Evolutionary conservation across 768 basidiomycete genomes (phyloP).

Genomic region (Termitomyces sp.): DNA sequence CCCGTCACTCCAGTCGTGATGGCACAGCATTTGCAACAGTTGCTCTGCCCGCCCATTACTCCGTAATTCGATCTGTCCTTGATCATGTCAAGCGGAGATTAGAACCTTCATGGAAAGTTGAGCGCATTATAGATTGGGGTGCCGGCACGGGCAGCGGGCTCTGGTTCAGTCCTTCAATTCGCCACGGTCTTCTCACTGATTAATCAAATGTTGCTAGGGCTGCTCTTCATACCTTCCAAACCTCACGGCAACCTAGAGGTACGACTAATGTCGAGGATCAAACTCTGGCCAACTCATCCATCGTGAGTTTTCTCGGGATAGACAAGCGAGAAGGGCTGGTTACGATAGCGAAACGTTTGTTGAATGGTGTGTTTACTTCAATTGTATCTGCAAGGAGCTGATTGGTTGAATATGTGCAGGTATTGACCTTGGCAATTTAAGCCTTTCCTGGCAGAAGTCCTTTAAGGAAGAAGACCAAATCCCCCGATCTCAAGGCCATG

Average conservation of each 20-base stretch:
- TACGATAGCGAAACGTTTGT: slow-evolving; percentile 57
- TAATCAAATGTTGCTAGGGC: slow-evolving; percentile 43
- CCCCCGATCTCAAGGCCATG: slow-evolving; percentile 34
- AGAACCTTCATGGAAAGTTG: slow-evolving; percentile 52
- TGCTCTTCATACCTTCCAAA: slow-evolving; percentile 57
- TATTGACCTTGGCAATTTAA: slow-evolving; percentile 38
- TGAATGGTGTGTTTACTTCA: slow-evolving; percentile 37
- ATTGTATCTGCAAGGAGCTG: background rate
- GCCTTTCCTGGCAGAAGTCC: slow-evolving; percentile 49
- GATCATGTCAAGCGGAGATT: slow-evolving; percentile 59
- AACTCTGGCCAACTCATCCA: slow-evolving; percentile 39
- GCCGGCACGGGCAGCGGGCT: slow-evolving; percentile 77
- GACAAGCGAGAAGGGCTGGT: slow-evolving; percentile 73
- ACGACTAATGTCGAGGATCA: slow-evolving; percentile 24
- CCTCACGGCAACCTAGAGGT: slow-evolving; percentile 15
- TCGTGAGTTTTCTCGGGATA: slow-evolving; percentile 65
- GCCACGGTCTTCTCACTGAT: background rate
- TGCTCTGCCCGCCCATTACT: slow-evolving; percentile 82
- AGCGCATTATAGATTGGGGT: slow-evolving; percentile 79
- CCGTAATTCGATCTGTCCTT: slow-evolving; percentile 73
- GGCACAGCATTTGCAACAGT: slow-evolving; percentile 83
- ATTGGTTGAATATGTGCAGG: slow-evolving; percentile 24
- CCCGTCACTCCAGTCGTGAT: slow-evolving; percentile 59
- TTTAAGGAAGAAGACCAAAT: slow-evolving; percentile 44
- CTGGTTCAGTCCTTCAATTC: slow-evolving; percentile 44